phyloP scores from a whole-genome alignment of 139 green algal species.

The Parachlorella kessleri region DNA sequence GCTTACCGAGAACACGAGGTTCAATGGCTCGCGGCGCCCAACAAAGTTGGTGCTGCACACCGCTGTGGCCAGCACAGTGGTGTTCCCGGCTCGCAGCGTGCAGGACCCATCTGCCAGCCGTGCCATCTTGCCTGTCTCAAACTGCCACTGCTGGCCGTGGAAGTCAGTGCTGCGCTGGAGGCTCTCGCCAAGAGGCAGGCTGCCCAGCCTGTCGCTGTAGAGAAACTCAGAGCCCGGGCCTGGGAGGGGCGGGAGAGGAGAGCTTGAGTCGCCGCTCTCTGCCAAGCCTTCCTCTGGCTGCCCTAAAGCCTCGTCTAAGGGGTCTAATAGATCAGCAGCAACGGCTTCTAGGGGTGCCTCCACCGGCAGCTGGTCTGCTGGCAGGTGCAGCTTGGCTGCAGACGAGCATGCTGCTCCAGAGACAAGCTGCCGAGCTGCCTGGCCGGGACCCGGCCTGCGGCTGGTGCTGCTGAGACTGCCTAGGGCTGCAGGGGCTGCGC shows the following conservation, averaged over 20 bases:
- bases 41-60: conserved; percentile 24
- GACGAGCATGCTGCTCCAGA: too few relatives aligned
- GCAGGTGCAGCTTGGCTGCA: too few relatives aligned
- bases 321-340: too few relatives aligned
- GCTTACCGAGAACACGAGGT: conserved; percentile 39
- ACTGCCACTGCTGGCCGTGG: conserved; percentile 36
- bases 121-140: conserved; percentile 73
- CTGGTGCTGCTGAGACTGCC: too few relatives aligned
- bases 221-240: neutral
- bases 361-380: too few relatives aligned
- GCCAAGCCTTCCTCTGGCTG: too few relatives aligned
- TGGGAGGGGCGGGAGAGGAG: neutral
- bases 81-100: conserved; percentile 49
- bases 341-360: too few relatives aligned
- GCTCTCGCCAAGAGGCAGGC: conserved; percentile 14
- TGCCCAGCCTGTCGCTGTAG: neutral
- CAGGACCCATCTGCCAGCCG: conserved; percentile 66
- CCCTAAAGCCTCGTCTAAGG: too few relatives aligned
- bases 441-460: too few relatives aligned
- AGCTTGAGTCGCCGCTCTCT: too few relatives aligned
- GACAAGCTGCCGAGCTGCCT: too few relatives aligned
- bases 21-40: conserved; percentile 30
- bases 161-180: conserved; percentile 12
- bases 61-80: conserved; percentile 67
- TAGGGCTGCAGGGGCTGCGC: too few relatives aligned